Conservation (phyloP, 495 filamentous ascomycete genomes). For the Xylaria grammica region DNA sequence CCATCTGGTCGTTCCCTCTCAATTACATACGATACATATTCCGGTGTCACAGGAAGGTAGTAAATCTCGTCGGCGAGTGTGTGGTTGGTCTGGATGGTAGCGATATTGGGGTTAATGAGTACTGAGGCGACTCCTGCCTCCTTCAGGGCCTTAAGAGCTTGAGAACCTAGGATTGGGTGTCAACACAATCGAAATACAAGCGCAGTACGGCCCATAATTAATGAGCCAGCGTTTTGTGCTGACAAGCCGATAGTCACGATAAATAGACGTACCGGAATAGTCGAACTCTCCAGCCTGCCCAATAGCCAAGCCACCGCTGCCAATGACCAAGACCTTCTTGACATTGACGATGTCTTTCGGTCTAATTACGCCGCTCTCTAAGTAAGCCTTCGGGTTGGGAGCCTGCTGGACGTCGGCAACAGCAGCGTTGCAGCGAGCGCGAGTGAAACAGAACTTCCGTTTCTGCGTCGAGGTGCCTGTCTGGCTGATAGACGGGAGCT, state of each 20-base stretch:
- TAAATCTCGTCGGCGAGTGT: conserved; percentile 96
- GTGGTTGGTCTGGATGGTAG: conserved; percentile 97
- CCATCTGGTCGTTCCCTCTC: conserved; percentile 93
- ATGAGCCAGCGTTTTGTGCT: neutral
- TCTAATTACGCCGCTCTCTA: conserved; percentile 83
- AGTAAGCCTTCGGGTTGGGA: conserved; percentile 85
- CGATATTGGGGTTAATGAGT: conserved; percentile 98
- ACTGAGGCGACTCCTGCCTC: conserved; percentile 96
- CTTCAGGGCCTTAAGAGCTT: conserved; percentile 94
- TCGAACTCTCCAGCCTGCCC: conserved; percentile 99
- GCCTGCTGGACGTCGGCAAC: conserved; percentile 59
- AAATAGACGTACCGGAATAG: conserved; percentile 77
- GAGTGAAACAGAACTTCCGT: conserved; percentile 46
- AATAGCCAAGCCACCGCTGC: conserved; percentile 94
- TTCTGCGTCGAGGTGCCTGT: conserved; percentile 39
- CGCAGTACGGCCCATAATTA: conserved; percentile 37
- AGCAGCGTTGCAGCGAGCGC: conserved; percentile 33
- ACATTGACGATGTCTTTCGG: conserved; percentile 81
- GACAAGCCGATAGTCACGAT: neutral
- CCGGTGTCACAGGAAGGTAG: conserved; percentile 94
- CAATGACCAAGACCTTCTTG: conserved; percentile 97
- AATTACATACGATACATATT: conserved; percentile 97
- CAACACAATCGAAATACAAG: conserved; percentile 16
- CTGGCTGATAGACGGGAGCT: conserved; percentile 37
- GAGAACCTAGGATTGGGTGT: conserved; percentile 68